A percentile compares a stretch with the other conserved stretches of the same genome.
phyloP scores from a whole-genome alignment of 2,329 filamentous ascomycete species.

The Penicillium crustosum region DNA sequence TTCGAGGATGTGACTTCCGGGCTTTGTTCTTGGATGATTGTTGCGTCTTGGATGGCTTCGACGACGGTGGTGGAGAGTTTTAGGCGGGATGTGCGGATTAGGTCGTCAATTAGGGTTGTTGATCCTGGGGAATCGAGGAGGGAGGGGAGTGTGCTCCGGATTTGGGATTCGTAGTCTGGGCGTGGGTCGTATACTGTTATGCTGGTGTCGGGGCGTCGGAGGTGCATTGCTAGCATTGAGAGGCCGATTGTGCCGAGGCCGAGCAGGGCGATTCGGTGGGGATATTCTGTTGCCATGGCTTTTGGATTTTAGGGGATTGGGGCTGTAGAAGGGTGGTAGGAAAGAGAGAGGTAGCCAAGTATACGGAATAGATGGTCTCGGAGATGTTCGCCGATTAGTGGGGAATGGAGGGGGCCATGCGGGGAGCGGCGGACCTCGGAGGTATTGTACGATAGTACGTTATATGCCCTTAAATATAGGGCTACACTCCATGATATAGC shows the following conservation, averaged over 20 bases:
- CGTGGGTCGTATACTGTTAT: slow-evolving; percentile 55
- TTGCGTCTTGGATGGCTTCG: slow-evolving; percentile 48
- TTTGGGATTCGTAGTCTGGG: slow-evolving; percentile 48
- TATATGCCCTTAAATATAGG: too few species aligned
- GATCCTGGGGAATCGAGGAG: slow-evolving; percentile 36
- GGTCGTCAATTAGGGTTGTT: slow-evolving; percentile 21
- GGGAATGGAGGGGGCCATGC: not conserved
- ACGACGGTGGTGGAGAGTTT: slow-evolving; percentile 33
- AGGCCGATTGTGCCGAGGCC: slow-evolving; percentile 53
- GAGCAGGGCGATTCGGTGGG: slow-evolving; percentile 35
- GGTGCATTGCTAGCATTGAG: slow-evolving; percentile 56
- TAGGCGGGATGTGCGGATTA: slow-evolving; percentile 34
- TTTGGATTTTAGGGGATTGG: not conserved
- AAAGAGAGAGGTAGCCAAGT: too few species aligned
- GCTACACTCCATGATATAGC: too few species aligned
- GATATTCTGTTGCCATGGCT: slow-evolving; percentile 15
- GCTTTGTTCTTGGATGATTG: slow-evolving; percentile 61
- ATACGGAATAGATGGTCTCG: not conserved
- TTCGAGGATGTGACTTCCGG: slow-evolving; percentile 57
- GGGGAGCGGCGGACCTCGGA: not conserved
- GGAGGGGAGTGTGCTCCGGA: slow-evolving; percentile 44
- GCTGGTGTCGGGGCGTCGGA: slow-evolving; percentile 41
- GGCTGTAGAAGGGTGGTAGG: not conserved
- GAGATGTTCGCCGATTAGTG: not conserved
- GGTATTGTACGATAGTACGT: not conserved